These are phyloP conservation scores for Colletotrichum chlorophyti DNA, from an alignment of 2,329 filamentous ascomycete genomes.

Conservation along the genomic window DNA sequence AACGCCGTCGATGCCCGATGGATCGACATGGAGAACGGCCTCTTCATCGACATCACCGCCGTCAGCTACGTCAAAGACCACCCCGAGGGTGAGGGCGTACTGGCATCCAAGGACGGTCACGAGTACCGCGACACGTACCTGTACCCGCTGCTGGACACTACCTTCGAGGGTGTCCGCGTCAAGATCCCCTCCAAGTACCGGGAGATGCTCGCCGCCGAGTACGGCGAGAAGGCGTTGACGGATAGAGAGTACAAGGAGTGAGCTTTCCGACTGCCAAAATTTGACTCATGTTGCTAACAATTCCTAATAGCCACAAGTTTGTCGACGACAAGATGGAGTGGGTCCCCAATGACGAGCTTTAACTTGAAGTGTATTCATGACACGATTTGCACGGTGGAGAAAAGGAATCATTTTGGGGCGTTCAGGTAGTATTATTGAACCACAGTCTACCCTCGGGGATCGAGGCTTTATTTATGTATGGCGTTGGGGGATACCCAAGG, in stretches of 20 bases:
- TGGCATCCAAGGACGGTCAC: slow-evolving; percentile 59
- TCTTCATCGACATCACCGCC: slow-evolving; percentile 60
- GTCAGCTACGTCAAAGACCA: slow-evolving; percentile 55
- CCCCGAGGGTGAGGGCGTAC: slow-evolving; percentile 48
- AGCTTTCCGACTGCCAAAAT: slow-evolving; percentile 30
- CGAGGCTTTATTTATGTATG: background rate
- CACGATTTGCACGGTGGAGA: background rate
- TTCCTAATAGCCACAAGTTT: slow-evolving; percentile 46
- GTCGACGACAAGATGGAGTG: slow-evolving; percentile 45
- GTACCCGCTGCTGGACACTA: slow-evolving; percentile 72
- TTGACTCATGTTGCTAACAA: slow-evolving; percentile 25
- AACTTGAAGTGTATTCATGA: background rate
- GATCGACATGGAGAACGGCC: slow-evolving; percentile 53
- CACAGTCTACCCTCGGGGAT: background rate
- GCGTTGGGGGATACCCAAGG: slow-evolving; percentile 26
- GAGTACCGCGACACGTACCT: slow-evolving; percentile 64
- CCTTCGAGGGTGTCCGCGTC: slow-evolving; percentile 70
- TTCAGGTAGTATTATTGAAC: background rate
- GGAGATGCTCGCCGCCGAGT: slow-evolving; percentile 65
- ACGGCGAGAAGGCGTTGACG: slow-evolving; percentile 57
- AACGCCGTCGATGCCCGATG: slow-evolving; percentile 57
- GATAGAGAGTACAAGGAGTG: slow-evolving; percentile 61
- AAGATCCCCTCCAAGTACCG: slow-evolving; percentile 71
- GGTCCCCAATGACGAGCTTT: slow-evolving; percentile 28
- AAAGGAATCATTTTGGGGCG: background rate